Conservation (phyloP, 306 rosid species). For the Malus fusca region DNA sequence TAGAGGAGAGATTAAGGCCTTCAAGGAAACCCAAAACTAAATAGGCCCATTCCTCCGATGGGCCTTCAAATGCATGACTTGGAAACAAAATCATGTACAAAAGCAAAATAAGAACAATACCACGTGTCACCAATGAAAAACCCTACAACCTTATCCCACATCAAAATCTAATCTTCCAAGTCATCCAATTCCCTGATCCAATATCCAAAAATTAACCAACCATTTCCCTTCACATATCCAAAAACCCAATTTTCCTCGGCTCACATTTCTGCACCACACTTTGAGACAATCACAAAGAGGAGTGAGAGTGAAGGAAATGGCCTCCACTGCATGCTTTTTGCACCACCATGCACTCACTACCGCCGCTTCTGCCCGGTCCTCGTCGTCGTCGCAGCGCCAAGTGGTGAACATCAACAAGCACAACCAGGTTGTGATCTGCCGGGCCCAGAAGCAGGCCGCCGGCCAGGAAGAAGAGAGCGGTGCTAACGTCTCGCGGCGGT, state of each 20-base stretch:
- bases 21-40: background rate
- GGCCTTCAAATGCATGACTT: background rate
- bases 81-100: too few species aligned
- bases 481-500: conserved; percentile 53
- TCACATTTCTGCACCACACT: background rate
- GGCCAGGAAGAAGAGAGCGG: conserved; percentile 28
- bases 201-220: conserved; percentile 30
- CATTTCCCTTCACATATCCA: conserved; percentile 32
- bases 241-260: conserved; percentile 20
- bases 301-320: conserved; percentile 35
- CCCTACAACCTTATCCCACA: conserved; percentile 54
- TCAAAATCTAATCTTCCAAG: conserved; percentile 43
- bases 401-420: conserved; percentile 42
- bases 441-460: conserved; percentile 69
- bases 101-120: background rate
- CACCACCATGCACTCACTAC: conserved; percentile 76
- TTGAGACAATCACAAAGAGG: background rate
- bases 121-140: conserved; percentile 57
- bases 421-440: conserved; percentile 48
- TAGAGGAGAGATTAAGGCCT: background rate
- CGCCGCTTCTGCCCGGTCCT: conserved; percentile 22
- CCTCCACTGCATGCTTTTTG: conserved; percentile 74
- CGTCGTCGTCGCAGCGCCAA: conserved; percentile 49
- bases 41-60: too few species aligned
- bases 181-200: conserved; percentile 29